Evolutionary conservation across 169 alveolate species (phyloP), one percentile per base, ranked within the genome.

Genomic region (Blepharisma undulans): DNA sequence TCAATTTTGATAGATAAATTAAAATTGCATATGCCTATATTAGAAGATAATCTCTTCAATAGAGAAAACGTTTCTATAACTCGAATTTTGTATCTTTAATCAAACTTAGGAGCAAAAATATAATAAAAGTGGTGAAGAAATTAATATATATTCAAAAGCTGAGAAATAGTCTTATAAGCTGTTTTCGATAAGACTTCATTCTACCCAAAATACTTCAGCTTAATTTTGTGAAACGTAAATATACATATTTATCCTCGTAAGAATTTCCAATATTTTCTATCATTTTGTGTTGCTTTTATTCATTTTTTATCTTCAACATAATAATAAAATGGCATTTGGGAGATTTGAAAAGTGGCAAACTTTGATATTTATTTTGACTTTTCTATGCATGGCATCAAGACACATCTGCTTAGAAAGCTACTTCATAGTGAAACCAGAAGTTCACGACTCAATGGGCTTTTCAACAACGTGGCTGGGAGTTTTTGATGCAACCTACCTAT

Each of bases 401-500:
- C 89, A 84, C n/a, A 12, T 32, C 7, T 22, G 33, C 29, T 21
- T 84, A 84, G 74, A 22, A 60, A 76, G 61, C 22, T 84, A 76
- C 34, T 84, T 10, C 18, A 48, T 36, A 19, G 74, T 32, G 74
- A 90, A 89, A 74, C 82, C 78, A 16, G 71, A 87, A 76, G 74
- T 93, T 12, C 48, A 93, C 66, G 33, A 72, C 32, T 48, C 84
- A 27, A 81, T 77, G 8, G 88, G 84, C 4, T 76, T 92, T 21
- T 33, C 92, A 19, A 71, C 92, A 4, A 66, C 36, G 2, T 30
- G 76, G 32, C 78, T 93, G 4, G 96, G 96, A 36, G 86, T 80
- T 4, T 85, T 93, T 32, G 96, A 93, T 59, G 76, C 91, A 36
- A 81, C 94, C 5, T 93, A 88, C 79, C 79, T 93, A 10, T 27